These are phyloP conservation scores for Tricharina praecox DNA, from an alignment of 495 filamentous ascomycete genomes.

Conservation along the genomic window DNA sequence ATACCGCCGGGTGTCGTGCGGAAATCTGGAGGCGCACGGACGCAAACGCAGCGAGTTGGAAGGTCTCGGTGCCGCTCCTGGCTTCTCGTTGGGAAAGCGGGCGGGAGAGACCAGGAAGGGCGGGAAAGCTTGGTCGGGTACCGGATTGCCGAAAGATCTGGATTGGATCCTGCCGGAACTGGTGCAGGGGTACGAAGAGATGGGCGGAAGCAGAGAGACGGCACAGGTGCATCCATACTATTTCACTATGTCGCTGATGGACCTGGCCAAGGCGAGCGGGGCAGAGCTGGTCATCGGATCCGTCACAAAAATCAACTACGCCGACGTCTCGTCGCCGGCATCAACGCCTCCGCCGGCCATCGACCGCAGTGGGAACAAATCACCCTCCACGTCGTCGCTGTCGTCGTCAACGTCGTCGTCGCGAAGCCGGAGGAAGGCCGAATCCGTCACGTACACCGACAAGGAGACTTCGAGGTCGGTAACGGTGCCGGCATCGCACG, in stretches of 20 bases:
- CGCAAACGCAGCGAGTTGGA: constrained; percentile 23
- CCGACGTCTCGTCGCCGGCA: constrained; percentile 23
- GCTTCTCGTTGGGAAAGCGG: constrained; percentile 24
- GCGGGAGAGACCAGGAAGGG: constrained; percentile 31
- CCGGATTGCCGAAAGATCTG: constrained; percentile 57
- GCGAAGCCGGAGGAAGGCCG: constrained; percentile 31
- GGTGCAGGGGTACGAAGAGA: constrained; percentile 56
- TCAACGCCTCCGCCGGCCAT: constrained; percentile 14
- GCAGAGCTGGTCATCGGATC: constrained; percentile 52
- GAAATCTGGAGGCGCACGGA: constrained; percentile 47
- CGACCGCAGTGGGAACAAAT: constrained; percentile 8
- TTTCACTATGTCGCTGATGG: constrained; percentile 77
- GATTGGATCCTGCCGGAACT: constrained; percentile 66
- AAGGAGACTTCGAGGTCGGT: constrained; percentile 39
- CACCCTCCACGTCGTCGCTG: constrained; percentile 15
- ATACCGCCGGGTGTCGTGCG: constrained; percentile 64
- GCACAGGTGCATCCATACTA: constrained; percentile 89
- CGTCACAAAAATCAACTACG: constrained; percentile 45
- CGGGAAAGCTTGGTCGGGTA: constrained; percentile 32
- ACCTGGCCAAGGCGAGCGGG: constrained; percentile 58
- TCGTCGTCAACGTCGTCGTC: constrained; percentile 12
- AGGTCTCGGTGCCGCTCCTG: constrained; percentile 16
- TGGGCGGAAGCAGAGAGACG: constrained; percentile 58
- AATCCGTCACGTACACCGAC: constrained; percentile 58
- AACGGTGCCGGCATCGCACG: constrained; percentile 59